These are phyloP conservation scores for Cunninghamia lanceolata DNA, from an alignment of 75 land plant genomes.

Conservation along the genomic window DNA sequence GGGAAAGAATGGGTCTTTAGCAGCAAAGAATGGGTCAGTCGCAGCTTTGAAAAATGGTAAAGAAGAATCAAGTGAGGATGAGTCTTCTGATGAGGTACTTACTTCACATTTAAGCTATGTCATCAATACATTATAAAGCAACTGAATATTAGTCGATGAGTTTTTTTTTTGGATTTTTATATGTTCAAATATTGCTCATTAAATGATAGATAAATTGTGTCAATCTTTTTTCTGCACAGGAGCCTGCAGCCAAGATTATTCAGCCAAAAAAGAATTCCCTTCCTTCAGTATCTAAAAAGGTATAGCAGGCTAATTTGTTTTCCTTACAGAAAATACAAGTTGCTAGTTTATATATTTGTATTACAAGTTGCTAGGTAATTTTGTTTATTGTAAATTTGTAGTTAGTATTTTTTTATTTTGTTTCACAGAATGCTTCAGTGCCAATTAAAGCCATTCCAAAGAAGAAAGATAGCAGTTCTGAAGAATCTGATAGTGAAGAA, in stretches of 20 bases:
- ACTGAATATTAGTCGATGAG: not conserved
- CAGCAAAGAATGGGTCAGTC: constrained; percentile 1
- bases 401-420: not conserved
- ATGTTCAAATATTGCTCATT: no score
- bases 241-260: not conserved
- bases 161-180: not conserved
- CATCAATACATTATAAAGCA: not conserved
- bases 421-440: not conserved
- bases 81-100: not conserved
- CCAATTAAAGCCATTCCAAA: not conserved
- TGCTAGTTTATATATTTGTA: not conserved
- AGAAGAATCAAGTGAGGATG: constrained; percentile 7
- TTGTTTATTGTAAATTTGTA: no score
- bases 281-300: not conserved
- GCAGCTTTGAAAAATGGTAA: constrained; percentile 1
- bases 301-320: not conserved
- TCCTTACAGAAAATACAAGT: not conserved
- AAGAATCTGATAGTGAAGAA: constrained; percentile 10
- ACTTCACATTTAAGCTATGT: not conserved
- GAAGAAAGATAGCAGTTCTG: not conserved
- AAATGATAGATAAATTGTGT: not conserved
- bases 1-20: not conserved
- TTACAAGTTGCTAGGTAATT: not conserved
- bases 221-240: not conserved
- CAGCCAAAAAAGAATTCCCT: not conserved